Base-by-base conservation (phyloP, 768 basidiomycete species). In the Panaeolus papilionaceus region DNA sequence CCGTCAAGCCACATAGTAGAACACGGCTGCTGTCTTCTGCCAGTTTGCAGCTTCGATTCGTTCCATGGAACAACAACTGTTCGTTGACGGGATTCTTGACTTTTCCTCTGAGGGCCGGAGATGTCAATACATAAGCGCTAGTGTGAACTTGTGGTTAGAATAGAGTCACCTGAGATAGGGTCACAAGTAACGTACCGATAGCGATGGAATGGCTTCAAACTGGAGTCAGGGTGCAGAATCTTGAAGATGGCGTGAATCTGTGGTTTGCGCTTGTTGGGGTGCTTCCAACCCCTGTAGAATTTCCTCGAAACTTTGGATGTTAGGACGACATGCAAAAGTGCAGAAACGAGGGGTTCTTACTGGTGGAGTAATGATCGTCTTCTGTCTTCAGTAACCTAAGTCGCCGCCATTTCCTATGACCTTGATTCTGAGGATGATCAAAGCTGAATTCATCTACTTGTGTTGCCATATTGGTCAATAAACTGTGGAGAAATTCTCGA, bases 11-110 rank as follows among this genome's bases (percentile, higher is more conserved):
- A 68, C 90, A 91, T 14, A 86, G 79, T n/a, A 82, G 76, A 26
- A 83, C 76, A 42, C 84, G 80, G 54, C 75, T 77, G 9, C 73
- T 74, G 23, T 83, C 83, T 62, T 91, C 90, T n/a, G 82, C 90
- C 8, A 91, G 69, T 3, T 82, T 74, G 71, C 90, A 91, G 9
- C 76, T 79, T 63, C 89, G 83, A 64, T 82, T 86, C 14, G 89
- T 91, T n/a, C 90, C 90, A 75, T 91, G 90, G 71, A 90, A 91
- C 33, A 90, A 81, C 1, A 89, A 76, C 69, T 83, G 84, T 74
- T 91, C 89, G 69, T 86, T 86, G 44, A 81, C 83, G 16, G 78
- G 73, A 65, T 75, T 73, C 45, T 72, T 68, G 44, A 70, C 68
- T 54, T 71, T 68, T 62, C 66, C 33, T 69, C 68, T 67, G 65